Evolutionary conservation across 805 yeast genomes (phyloP).

Genomic region (Ogataea populi-albae): DNA sequence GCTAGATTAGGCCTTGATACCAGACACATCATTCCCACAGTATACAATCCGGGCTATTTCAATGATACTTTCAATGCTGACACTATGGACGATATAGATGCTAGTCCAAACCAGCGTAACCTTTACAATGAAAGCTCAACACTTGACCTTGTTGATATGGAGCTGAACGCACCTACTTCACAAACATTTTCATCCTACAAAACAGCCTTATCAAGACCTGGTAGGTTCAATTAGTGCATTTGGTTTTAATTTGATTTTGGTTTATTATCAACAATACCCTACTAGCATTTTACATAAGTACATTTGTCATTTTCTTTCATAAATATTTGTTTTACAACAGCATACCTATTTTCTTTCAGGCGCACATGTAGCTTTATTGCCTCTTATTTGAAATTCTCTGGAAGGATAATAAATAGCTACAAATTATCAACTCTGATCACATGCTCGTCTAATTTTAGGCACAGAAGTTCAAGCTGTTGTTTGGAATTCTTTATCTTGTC

Average conservation of each 20-base stretch:
- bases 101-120: background rate
- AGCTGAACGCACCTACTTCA: constrained; percentile 8
- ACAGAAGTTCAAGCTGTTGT: constrained; percentile 16
- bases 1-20: constrained; percentile 39
- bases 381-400: no score
- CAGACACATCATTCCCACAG: constrained; percentile 24
- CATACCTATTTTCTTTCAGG: no score
- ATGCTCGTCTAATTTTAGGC: constrained; percentile 13
- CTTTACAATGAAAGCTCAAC: constrained; percentile 5
- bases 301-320: background rate
- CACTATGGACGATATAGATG: constrained; percentile 1
- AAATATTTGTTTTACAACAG: no score
- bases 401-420: no score
- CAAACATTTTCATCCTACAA: constrained; percentile 15
- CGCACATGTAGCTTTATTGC: no score
- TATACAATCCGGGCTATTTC: constrained; percentile 24
- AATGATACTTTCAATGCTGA: constrained; percentile 8
- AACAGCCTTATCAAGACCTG: constrained; percentile 11
- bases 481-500: constrained; percentile 17
- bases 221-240: background rate
- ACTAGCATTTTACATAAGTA: background rate
- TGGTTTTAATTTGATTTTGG: background rate
- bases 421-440: no score
- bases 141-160: constrained; percentile 5
- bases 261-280: background rate